phyloP scores from a whole-genome alignment of 2,329 filamentous ascomycete species.

The Aspergillus glaucus region DNA sequence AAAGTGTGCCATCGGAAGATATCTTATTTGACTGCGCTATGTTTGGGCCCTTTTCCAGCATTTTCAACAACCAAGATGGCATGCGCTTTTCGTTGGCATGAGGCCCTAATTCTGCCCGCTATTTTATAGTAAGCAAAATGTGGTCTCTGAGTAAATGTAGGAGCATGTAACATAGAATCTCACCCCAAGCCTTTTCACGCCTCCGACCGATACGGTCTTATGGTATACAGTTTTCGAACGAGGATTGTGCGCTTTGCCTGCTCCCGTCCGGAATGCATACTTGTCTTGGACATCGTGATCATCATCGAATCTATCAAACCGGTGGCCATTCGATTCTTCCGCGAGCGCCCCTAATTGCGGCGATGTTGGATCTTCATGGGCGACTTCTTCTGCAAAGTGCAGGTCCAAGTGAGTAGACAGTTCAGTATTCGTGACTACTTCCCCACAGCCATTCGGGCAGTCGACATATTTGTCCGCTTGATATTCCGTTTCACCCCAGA shows the following conservation, averaged over 20 bases:
- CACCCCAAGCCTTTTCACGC: conserved; percentile 28
- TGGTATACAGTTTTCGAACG: background rate
- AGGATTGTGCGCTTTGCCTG: conserved; percentile 1
- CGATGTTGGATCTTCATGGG: conserved; percentile 31
- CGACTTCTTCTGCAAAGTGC: conserved; percentile 47
- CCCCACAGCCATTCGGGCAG: conserved; percentile 56
- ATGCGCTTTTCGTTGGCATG: conserved; percentile 68
- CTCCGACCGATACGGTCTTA: background rate
- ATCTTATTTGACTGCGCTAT: conserved; percentile 49
- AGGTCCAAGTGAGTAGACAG: conserved; percentile 56
- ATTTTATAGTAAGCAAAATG: conserved; percentile 11
- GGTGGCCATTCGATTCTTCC: background rate
- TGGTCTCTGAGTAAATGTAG: background rate
- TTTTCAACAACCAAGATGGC: conserved; percentile 60
- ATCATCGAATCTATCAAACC: background rate
- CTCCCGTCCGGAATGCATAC: background rate
- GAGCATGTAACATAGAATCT: background rate
- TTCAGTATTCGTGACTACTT: conserved; percentile 48
- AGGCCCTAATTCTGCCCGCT: conserved; percentile 60
- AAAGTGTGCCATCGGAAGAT: conserved; percentile 37
- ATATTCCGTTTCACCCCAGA: conserved; percentile 6
- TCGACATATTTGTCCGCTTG: conserved; percentile 38
- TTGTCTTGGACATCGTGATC: background rate
- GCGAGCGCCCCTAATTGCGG: background rate
- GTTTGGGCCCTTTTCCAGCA: conserved; percentile 56